Evolutionary conservation across 208 protist genomes (phyloP).

Genomic region (Trypanosoma rangeli): DNA sequence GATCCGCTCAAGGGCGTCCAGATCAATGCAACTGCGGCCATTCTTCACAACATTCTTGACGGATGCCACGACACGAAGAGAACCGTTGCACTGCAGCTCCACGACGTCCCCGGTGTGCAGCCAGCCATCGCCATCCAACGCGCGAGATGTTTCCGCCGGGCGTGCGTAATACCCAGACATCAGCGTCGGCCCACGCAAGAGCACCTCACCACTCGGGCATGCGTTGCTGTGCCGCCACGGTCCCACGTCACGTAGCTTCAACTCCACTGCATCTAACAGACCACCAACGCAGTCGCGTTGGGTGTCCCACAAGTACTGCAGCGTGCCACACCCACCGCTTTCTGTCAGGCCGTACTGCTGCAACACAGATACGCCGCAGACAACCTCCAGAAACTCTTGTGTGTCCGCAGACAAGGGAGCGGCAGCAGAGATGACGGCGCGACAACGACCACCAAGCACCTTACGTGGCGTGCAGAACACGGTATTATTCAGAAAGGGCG

Average conservation of each 20-base stretch:
- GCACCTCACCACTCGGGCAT: conserved; percentile 71
- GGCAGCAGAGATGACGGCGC: conserved; percentile 52
- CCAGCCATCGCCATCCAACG: conserved; percentile 62
- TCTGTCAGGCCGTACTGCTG: conserved; percentile 76
- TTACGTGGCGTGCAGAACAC: conserved; percentile 73
- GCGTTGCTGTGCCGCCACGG: conserved; percentile 45
- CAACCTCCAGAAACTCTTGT: conserved; percentile 76
- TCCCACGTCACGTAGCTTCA: conserved; percentile 81
- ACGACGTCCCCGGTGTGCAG: conserved; percentile 51
- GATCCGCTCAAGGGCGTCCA: conserved; percentile 46
- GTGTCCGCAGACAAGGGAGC: conserved; percentile 46
- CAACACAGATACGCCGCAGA: conserved; percentile 48
- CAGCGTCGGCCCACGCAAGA: conserved; percentile 58
- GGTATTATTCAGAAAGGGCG: conserved; percentile 68
- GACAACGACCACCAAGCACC: conserved; percentile 75
- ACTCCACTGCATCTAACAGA: conserved; percentile 20
- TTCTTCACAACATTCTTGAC: conserved; percentile 72
- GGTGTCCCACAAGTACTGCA: conserved; percentile 36
- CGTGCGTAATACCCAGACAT: conserved; percentile 87
- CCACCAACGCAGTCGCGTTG: conserved; percentile 20
- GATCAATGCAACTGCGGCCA: conserved; percentile 40
- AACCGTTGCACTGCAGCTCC: conserved; percentile 36
- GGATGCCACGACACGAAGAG: conserved; percentile 52
- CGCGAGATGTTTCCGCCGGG: conserved; percentile 58
- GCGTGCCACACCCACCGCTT: conserved; percentile 37